Base-by-base conservation (phyloP, 1,284 basidiomycete genomes). In the Fistulina hepatica region DNA sequence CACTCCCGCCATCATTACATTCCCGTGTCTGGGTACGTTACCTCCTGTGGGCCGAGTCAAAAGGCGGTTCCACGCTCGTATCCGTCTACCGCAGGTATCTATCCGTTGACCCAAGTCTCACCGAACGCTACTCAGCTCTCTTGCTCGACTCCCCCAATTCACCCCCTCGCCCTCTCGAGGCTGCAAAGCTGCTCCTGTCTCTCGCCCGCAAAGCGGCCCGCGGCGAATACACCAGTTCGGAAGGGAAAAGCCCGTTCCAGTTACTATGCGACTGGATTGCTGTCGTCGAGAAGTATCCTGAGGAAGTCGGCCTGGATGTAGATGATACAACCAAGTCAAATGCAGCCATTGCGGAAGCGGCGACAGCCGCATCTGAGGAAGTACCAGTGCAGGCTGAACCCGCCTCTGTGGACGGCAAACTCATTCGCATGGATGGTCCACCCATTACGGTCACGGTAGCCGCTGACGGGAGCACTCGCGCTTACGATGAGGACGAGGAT, bases 231-330 rank as follows among this genome's bases (percentile, higher is more conserved):
- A 69, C 67, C 9, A 90, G 89, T 42, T 81, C 90, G 0, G 92
- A 97, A 52, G 89, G 84, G 34, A 98, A 97, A 63, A 94, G 91
- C 46, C 82, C 94, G 0, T 97, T 95, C 52, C 92, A 97, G 52
- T 69, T 98, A 3, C 75, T 98, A 17, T 76, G 81, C 42, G 90
- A 97, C 48, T 98, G 88, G 73, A 72, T 98, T 24, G 89, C 95
- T 28, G 76, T 97, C 4, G 83, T 89, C 22, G 93, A 97, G 56
- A 76, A 81, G 47, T 85, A 83, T 52, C 78, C 93, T 0, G 94
- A 97, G 34, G 86, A 94, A 36, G 84, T 97, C 43, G 95, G 95
- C 1, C 61, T 98, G 52, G 80, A 84, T 45, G 75, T 84, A n/a
- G 79, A 89, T 12, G 82, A 80, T 27, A 81, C 78, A 1, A 52